Evolutionary conservation across 75 land plant genomes (phyloP).

Genomic region (Pinus albicaulis): DNA sequence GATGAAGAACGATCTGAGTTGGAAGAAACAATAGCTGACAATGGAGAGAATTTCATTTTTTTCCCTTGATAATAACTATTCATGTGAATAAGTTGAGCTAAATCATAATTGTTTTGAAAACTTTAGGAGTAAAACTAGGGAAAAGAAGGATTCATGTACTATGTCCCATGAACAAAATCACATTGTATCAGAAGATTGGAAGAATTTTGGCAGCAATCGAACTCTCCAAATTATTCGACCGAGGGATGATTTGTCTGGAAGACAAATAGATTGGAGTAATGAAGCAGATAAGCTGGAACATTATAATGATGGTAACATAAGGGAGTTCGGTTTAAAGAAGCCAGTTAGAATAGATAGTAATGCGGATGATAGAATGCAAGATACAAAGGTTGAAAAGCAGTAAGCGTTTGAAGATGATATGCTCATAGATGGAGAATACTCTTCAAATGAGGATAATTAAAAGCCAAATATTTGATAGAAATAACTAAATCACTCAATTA

Average conservation of each 20-base stretch:
- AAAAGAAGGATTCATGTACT: slow-evolving; percentile 8
- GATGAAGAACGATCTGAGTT: not conserved
- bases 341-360: not conserved
- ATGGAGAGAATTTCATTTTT: not conserved
- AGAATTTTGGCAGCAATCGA: slow-evolving; percentile 5
- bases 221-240: not conserved
- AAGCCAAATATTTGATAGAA: too few relatives aligned
- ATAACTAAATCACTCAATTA: too few relatives aligned
- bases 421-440: slow-evolving; percentile 16
- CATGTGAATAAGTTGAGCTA: not conserved
- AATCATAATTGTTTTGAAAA: slow-evolving; percentile 6
- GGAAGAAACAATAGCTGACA: not conserved
- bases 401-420: slow-evolving; percentile 16
- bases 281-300: slow-evolving; percentile 1
- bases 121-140: slow-evolving; percentile 31
- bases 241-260: not conserved
- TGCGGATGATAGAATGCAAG: slow-evolving; percentile 26
- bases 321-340: not conserved
- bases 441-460: slow-evolving; percentile 6
- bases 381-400: slow-evolving; percentile 41
- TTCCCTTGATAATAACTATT: not conserved
- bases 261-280: slow-evolving; percentile 1
- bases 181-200: slow-evolving; percentile 7
- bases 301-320: not conserved
- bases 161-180: not conserved